phyloP scores from a whole-genome alignment of 495 filamentous ascomycete genomes.

The Xylaria acuta region DNA sequence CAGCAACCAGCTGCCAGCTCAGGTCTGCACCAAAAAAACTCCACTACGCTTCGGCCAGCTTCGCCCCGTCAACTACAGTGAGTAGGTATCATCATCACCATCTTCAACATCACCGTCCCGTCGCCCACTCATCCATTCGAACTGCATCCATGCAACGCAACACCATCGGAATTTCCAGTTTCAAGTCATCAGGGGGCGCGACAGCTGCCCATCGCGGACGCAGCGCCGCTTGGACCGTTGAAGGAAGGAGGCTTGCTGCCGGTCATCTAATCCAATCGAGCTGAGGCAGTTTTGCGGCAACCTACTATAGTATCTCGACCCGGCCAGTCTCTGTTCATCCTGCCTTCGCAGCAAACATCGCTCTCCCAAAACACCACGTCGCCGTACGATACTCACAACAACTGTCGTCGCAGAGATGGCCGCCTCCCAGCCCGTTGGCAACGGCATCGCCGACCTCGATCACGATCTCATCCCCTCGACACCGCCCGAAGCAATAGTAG shows the following conservation, averaged over 20 bases:
- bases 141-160: background rate
- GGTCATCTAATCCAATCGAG: background rate
- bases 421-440: slow-evolving; percentile 33
- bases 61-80: slow-evolving; percentile 1
- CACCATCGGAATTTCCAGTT: background rate
- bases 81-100: background rate
- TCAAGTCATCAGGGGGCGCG: background rate
- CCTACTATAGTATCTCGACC: too few relatives aligned
- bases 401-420: slow-evolving; percentile 26
- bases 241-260: slow-evolving; percentile 9
- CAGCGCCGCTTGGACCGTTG: slow-evolving; percentile 16
- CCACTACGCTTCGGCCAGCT: slow-evolving; percentile 11
- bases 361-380: background rate
- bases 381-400: background rate
- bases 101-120: background rate
- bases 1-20: slow-evolving; percentile 27
- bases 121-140: background rate
- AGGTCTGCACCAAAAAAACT: slow-evolving; percentile 12
- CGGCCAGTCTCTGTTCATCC: background rate
- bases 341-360: background rate
- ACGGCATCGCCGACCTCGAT: slow-evolving; percentile 35
- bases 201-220: slow-evolving; percentile 21
- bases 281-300: background rate
- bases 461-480: slow-evolving; percentile 50
- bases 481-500: slow-evolving; percentile 41